Percentiles rank a stretch among this genome's conserved stretches.
phyloP scores from a whole-genome alignment of 768 basidiomycete species.

The Termitomyces heimii region DNA sequence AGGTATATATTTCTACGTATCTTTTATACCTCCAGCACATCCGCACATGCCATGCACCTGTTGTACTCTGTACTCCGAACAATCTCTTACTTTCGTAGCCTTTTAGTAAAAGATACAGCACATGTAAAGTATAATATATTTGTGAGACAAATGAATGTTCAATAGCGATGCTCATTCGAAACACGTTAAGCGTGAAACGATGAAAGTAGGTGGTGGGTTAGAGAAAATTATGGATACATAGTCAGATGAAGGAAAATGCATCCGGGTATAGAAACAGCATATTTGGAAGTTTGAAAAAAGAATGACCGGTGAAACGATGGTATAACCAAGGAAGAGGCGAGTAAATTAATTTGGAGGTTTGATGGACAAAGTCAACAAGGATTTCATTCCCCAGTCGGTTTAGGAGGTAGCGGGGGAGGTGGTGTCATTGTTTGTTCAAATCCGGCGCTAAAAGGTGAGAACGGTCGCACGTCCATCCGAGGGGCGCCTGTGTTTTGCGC shows the following conservation, averaged over 20 bases:
- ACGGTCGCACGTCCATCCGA: conserved; percentile 34
- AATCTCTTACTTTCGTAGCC: background rate
- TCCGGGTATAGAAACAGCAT: background rate
- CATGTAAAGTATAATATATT: conserved; percentile 16
- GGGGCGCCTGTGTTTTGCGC: conserved; percentile 1
- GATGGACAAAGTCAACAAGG: background rate
- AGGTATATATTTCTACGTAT: background rate
- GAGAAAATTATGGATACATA: background rate
- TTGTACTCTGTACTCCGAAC: background rate
- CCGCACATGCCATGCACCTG: background rate
- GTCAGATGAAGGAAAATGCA: background rate
- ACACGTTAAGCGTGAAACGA: background rate
- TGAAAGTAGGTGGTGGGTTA: background rate
- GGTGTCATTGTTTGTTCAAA: conserved; percentile 25
- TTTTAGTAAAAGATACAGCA: conserved; percentile 6
- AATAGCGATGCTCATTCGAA: background rate
- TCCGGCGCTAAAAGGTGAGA: conserved; percentile 40
- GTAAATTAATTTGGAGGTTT: background rate
- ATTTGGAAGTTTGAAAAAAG: background rate
- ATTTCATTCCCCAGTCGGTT: conserved; percentile 21
- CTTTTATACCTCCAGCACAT: background rate
- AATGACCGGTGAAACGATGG: background rate
- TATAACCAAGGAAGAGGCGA: background rate
- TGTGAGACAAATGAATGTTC: conserved; percentile 3
- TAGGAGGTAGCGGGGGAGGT: conserved; percentile 29